Evolutionary conservation across 177 flowering plant genomes (phyloP), one percentile per base, ranked within the genome.

Genomic region (Telopea speciosissima): DNA sequence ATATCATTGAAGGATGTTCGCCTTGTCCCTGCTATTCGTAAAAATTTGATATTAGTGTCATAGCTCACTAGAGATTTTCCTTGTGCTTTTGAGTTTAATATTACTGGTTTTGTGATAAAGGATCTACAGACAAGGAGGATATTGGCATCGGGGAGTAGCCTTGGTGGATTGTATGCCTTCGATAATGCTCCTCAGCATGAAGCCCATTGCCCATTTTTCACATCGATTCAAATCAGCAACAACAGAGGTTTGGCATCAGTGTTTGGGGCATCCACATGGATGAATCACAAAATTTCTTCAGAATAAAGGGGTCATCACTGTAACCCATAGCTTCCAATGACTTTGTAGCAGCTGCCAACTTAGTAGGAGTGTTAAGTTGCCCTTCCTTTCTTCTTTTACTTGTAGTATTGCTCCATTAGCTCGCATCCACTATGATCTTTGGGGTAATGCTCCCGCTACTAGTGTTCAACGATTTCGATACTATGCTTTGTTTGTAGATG

Each of bases 401-500:
- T 2, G 65, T 11, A 28, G 9, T 12, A 0, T 10, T n/a, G 26
- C 5, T 3, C 63, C 52, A n/a, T 8, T 69, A 11, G 12, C 10
- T 11, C 36, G 60, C 12, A 33, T n/a, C 0, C 52, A 59, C 8
- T 69, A 21, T 59, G 61, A 49, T 17, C 7, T 67, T 3, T 67
- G 69, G 69, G 69, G 58, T 17, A 33, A 0, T 10, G 49, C 61
- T 0, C 61, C 69, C 3, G 5, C 24, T 11, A 21, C 31, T 5
- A 33, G 54, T 10, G 33, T 24, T 60, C 71, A 69, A 59, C 52
- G 54, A 1, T 69, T 56, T 69, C 49, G 64, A 12, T 69, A 58
- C 36, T 69, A 69, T 69, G 71, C 49, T 21, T 2, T 58, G 8
- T 60, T 69, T 60, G 22, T 69, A 0, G 71, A 69, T 60, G 70